These are phyloP conservation scores for Penicillium sp. DNA, from an alignment of 2,329 filamentous ascomycete genomes.

Conservation along the genomic window DNA sequence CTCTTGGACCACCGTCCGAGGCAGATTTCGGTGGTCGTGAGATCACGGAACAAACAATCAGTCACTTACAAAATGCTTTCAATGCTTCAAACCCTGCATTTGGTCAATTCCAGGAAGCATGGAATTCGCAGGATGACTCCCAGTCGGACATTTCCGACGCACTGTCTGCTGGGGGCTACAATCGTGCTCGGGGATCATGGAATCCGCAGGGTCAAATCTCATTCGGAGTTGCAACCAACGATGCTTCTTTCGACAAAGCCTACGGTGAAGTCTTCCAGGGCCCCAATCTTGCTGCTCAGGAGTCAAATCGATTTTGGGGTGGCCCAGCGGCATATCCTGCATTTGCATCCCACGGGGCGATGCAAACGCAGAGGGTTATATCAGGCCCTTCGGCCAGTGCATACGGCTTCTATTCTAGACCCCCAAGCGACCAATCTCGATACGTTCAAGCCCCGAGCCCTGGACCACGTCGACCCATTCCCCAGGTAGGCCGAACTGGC, in stretches of 20 bases:
- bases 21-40: slow-evolving; percentile 51
- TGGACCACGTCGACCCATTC: slow-evolving; percentile 30
- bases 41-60: slow-evolving; percentile 52
- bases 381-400: slow-evolving; percentile 33
- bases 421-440: slow-evolving; percentile 31
- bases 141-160: slow-evolving; percentile 47
- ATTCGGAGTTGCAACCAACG: slow-evolving; percentile 29
- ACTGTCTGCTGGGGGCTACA: slow-evolving; percentile 44
- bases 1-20: slow-evolving; percentile 55
- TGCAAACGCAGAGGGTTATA: slow-evolving; percentile 35
- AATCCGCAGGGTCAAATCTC: slow-evolving; percentile 22
- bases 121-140: slow-evolving; percentile 45
- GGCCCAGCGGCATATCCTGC: slow-evolving; percentile 20
- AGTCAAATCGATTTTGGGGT: slow-evolving; percentile 34
- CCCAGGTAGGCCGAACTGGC: slow-evolving; percentile 33
- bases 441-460: slow-evolving; percentile 27
- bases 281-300: slow-evolving; percentile 24
- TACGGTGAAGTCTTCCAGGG: slow-evolving; percentile 27
- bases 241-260: slow-evolving; percentile 26
- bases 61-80: slow-evolving; percentile 53
- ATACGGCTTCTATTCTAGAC: slow-evolving; percentile 30
- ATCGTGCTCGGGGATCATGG: slow-evolving; percentile 38
- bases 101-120: slow-evolving; percentile 43
- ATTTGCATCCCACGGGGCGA: slow-evolving; percentile 19
- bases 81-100: slow-evolving; percentile 50